Evolutionary conservation across 768 basidiomycete genomes (phyloP).

Genomic region (Termitomyces sp.): DNA sequence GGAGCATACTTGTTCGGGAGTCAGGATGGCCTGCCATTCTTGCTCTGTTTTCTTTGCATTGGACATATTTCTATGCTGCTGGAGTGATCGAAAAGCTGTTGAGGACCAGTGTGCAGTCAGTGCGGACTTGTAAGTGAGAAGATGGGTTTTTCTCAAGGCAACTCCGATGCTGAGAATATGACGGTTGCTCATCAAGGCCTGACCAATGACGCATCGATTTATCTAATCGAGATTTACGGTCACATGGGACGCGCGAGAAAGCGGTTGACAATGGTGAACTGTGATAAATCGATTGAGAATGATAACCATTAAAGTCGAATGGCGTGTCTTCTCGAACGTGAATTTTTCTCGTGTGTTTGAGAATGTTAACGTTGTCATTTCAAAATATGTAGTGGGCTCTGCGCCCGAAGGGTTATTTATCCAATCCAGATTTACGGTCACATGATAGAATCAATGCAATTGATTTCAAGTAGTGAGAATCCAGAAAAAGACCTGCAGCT

Average conservation of each 20-base stretch:
- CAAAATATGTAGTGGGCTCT: no score
- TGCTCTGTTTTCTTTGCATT: conserved; percentile 51
- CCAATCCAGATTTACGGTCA: neutral
- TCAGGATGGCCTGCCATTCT: conserved; percentile 83
- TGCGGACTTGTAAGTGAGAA: conserved; percentile 2
- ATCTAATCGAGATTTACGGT: neutral
- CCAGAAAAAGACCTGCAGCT: neutral
- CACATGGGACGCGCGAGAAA: no score
- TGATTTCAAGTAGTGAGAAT: no score
- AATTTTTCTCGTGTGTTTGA: no score
- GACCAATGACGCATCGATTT: neutral
- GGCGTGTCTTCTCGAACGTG: no score
- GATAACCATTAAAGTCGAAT: no score
- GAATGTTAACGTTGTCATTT: no score
- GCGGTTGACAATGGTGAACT: no score
- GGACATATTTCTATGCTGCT: conserved; percentile 29
- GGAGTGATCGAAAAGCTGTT: neutral
- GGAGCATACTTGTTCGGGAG: conserved; percentile 68
- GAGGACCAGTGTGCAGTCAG: neutral
- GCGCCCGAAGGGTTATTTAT: no score
- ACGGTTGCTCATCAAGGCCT: conserved; percentile 4
- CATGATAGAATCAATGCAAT: neutral
- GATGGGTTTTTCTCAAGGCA: conserved; percentile 4
- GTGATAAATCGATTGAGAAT: no score
- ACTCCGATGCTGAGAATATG: conserved; percentile 4